phyloP scores from a whole-genome alignment of 257 asterid species.

The Jaltomata sinuosa region DNA sequence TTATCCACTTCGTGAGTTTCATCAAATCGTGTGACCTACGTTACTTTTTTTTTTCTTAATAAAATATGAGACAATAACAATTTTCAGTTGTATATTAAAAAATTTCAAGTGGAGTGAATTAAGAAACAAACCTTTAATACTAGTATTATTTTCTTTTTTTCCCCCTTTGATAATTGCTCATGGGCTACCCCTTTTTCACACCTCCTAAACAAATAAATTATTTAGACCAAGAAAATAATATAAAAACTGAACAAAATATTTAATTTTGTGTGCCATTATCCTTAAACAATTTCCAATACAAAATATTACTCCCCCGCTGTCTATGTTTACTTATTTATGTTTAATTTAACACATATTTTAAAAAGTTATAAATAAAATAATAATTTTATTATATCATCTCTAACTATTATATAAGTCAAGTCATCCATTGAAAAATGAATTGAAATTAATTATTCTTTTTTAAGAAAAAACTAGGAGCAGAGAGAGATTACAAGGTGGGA shows the following conservation, averaged over 20 bases:
- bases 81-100: background rate
- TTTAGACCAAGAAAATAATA: background rate
- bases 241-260: background rate
- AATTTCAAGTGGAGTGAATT: background rate
- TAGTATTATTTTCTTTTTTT: background rate
- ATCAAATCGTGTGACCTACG: background rate
- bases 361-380: too few species aligned
- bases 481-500: too few species aligned
- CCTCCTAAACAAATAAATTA: background rate
- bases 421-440: too few species aligned
- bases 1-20: background rate
- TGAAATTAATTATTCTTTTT: too few species aligned
- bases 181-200: background rate
- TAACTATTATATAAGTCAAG: too few species aligned
- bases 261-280: background rate
- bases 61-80: background rate
- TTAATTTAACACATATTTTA: too few species aligned
- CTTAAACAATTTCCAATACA: background rate
- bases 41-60: background rate
- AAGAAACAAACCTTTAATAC: background rate
- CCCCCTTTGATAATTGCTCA: background rate
- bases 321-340: too few species aligned
- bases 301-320: background rate
- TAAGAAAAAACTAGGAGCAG: too few species aligned
- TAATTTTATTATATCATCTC: too few species aligned